Base-by-base conservation (phyloP, 164 flowering plant species). In the Liquidambar formosana region DNA sequence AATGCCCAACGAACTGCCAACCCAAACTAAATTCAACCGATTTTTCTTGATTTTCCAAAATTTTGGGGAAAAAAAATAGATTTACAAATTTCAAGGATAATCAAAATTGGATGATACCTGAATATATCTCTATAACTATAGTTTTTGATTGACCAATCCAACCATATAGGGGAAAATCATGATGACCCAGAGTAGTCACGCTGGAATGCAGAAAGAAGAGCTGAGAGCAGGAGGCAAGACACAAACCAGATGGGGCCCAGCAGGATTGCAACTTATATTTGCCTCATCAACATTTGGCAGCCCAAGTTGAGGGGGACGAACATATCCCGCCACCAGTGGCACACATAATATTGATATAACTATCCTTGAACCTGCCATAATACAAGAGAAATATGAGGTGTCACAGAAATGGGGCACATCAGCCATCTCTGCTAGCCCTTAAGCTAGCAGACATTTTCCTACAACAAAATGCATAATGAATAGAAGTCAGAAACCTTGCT, bases 141-240 rank as follows among this genome's bases (percentile, higher is more conserved):
- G 26, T 22, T 25, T 13, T 62, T 18, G 5, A 45, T 33, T 49
- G 27, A 16, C 25, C 3, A 18, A 23, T 44, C n/a, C 60, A 59
- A 21, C 33, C 33, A 52, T 21, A 23, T 49, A 8, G 61, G 38
- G 69, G 52, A 49, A 62, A 60, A 66, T 33, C 28, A 13, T 25
- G 57, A 41, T 59, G 41, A 53, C 45, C 61, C 10, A 10, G 21
- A 65, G 33, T 21, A 41, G 56, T 86, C 75, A 89, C 8, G 87
- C 84, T 28, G 97, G 89, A 57, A 89, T 77, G 71, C 98, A 96
- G 75, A 78, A 96, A 12, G 99, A 93, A 22, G 98, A 96, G 86
- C 98, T 89, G 67, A 92, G 90, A 71, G 87, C 71, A 0, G 98
- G 92, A 67, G 99, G 99, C 86, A 93, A 81, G 64, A 96, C 86